phyloP scores from a whole-genome alignment of 441 rosid species.

The Manihot esculenta region DNA sequence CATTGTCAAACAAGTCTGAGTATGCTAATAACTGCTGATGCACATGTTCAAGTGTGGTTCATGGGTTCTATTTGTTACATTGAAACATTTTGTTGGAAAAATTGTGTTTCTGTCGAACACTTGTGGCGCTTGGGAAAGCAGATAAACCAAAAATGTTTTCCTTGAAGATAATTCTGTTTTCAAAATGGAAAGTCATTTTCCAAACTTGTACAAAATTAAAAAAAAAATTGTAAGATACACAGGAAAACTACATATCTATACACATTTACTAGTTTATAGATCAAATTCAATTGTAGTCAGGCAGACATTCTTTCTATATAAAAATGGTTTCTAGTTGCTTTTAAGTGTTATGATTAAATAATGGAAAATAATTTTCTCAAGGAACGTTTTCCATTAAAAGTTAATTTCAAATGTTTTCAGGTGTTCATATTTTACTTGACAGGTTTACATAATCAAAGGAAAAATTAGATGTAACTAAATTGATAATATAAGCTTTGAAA shows the following conservation, averaged over 20 bases:
- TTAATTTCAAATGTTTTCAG: slow-evolving; percentile 10
- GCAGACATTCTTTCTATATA: neutral
- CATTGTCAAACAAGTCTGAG: neutral
- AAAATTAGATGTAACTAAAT: neutral
- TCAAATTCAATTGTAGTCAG: neutral
- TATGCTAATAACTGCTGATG: neutral
- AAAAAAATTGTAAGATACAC: neutral
- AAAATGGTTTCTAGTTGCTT: slow-evolving; percentile 1
- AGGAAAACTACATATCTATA: neutral
- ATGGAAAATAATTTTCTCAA: neutral
- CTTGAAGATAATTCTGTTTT: neutral
- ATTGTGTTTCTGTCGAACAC: neutral
- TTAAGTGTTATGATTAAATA: neutral
- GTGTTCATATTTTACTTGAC: neutral
- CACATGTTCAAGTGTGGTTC: neutral
- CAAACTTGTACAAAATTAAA: neutral
- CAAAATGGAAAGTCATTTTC: neutral
- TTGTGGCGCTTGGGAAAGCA: neutral
- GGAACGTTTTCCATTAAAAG: neutral
- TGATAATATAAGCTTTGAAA: neutral
- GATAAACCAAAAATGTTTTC: neutral
- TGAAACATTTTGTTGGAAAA: neutral
- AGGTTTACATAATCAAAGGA: neutral
- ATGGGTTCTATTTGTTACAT: neutral
- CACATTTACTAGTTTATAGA: neutral